Base-by-base conservation (phyloP, 164 flowering plant species). In the grape (Vitis vinifera) region DNA sequence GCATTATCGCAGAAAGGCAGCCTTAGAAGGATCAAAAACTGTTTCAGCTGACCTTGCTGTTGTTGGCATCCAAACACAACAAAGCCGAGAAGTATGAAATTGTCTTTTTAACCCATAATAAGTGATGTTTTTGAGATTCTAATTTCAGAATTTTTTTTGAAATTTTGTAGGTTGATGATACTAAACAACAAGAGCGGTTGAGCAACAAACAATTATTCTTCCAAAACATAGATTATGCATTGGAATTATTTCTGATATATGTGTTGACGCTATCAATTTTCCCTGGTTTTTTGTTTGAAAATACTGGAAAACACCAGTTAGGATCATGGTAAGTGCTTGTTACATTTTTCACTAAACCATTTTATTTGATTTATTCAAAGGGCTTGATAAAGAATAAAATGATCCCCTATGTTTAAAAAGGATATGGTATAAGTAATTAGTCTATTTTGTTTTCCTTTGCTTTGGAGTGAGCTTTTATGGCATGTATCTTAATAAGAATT, bases 251-350 rank as follows among this genome's bases (percentile, higher is more conserved):
- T 73, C 71, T 88, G 70, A 85, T 86, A 51, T 88, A 83, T 69
- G 84, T 86, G 3, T 67, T 88, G 51, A 86, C 90, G 8, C 67
- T 88, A 55, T 85, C 92, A 49, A 86, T 88, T 62, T 79, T 86
- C 70, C 90, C 90, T 3, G 92, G 90, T 2, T 88, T 88, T 78
- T 57, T 88, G 53, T 85, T 67, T 55, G 92, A 88, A 64, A 78
- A 88, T 68, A 88, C 90, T 23, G 90, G 92, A 19, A 0, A 72
- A 4, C 92, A 88, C 69, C 63, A 71, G 37, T 71, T 86, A 51
- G 90, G 89, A 4, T 23, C 78, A 67, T 88, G 92, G 92, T 84
- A 76, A 65, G 76, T 75, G 4, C 13, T 62, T 37, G 5, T 37
- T 31, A 3, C 44, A 37, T 37, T 37, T 37, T 37, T 23, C 27